Evolutionary conservation across 176 grass and related monocot genomes (phyloP), one percentile per base, ranked within the genome.

Genomic region (Ampelocalamus luodianensis): DNA sequence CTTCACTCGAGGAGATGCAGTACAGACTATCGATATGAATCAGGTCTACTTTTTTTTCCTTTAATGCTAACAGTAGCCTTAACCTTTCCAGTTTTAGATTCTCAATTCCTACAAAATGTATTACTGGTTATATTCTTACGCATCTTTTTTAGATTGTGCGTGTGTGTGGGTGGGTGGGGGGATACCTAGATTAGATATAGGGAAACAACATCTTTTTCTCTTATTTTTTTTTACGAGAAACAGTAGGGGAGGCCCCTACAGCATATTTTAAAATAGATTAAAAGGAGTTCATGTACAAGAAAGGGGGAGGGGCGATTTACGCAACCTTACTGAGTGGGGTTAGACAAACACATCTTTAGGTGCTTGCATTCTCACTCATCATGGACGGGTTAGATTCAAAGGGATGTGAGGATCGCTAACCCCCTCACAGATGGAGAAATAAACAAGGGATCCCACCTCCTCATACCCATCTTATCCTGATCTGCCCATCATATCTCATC

Each of bases 11-110:
- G 96, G 96, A 65, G 93, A 98, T 79, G 96, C 96, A 46, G 39
- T 98, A 76, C 96, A 98, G 72, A 93, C 96, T 14, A 98, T 98
- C 3, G 96, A 98, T 85, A 98, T 98, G 96, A 98, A 98, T 90
- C 96, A 98, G 96, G 96, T 98, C 82, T 63, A 9, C 10, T 22
- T 50, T 44, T 50, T 44, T 22, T 37, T 43, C 8, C 20, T 32
- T 43, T 61, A 23, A 40, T 68, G 24, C 43, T 76, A 69, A 58
- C 37, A 15, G 8, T 76, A 82, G 32, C 22, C 38, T 67, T 60
- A 74, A 38, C 22, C 48, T 50, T 61, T 75, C 22, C 32, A 36
- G 38, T 85, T 14, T 27, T 24, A 1, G 0, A 37, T 45, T 78
- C 13, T 79, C 11, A 66, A 17, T 60, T 82, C 43, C n/a, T 64